These are phyloP conservation scores for Simplicillium sp. DNA, from an alignment of 2,329 filamentous ascomycete species.

Conservation along the genomic window DNA sequence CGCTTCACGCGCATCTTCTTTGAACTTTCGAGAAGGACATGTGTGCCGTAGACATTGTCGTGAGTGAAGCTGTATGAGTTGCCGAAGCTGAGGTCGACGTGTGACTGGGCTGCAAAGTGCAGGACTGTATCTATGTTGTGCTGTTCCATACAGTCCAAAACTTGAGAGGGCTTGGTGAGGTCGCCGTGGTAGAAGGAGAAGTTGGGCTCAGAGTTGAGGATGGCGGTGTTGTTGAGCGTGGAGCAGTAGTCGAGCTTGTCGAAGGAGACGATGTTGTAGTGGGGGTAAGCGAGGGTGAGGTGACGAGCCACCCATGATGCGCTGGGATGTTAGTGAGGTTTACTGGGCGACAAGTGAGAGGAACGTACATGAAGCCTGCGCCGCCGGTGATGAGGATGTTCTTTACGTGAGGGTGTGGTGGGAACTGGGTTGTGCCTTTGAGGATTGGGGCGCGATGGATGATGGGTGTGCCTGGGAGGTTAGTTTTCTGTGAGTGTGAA, in stretches of 20 bases:
- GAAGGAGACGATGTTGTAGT: slow-evolving; percentile 74
- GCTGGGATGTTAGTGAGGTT: slow-evolving; percentile 28
- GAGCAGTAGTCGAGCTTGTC: slow-evolving; percentile 81
- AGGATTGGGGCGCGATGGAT: slow-evolving; percentile 51
- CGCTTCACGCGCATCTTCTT: slow-evolving; percentile 60
- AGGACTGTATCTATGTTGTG: slow-evolving; percentile 71
- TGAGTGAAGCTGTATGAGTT: slow-evolving; percentile 76
- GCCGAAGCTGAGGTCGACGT: slow-evolving; percentile 74
- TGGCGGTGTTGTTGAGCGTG: slow-evolving; percentile 68
- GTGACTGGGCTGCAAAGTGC: slow-evolving; percentile 79
- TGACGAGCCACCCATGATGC: slow-evolving; percentile 79
- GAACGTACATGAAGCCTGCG: slow-evolving; percentile 71
- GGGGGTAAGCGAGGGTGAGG: slow-evolving; percentile 61
- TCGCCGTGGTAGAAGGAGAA: slow-evolving; percentile 76
- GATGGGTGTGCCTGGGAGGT: too few species aligned
- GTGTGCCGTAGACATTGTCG: slow-evolving; percentile 78
- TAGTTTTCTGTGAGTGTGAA: too few species aligned
- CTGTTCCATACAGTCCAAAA: slow-evolving; percentile 60
- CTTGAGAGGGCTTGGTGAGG: slow-evolving; percentile 60
- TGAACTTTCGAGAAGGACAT: slow-evolving; percentile 69
- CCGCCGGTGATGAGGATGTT: slow-evolving; percentile 81
- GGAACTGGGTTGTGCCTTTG: slow-evolving; percentile 60
- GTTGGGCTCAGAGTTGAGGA: slow-evolving; percentile 57
- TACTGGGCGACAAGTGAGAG: background rate
- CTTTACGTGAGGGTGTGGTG: slow-evolving; percentile 57